Conservation (phyloP, 2,329 filamentous ascomycete species). For the Lachnellula subtilissima region DNA sequence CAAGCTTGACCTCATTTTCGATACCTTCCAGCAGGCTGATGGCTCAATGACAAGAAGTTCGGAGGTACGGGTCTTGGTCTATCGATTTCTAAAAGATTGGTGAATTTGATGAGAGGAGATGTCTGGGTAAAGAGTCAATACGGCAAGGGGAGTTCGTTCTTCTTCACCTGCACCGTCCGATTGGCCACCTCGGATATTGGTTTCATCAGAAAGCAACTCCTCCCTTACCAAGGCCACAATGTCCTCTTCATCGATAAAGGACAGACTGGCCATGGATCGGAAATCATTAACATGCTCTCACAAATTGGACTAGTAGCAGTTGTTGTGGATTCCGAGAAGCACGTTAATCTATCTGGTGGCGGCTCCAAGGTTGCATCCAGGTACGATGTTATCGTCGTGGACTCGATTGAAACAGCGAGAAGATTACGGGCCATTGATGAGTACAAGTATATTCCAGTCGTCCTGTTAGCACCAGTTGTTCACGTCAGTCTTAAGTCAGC, state of each 20-base stretch:
- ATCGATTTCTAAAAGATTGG: constrained; percentile 90
- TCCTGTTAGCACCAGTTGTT: constrained; percentile 82
- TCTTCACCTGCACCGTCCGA: constrained; percentile 90
- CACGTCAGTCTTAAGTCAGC: constrained; percentile 91
- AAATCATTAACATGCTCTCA: constrained; percentile 73
- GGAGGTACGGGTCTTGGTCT: constrained; percentile 90
- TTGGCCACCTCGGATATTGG: constrained; percentile 74
- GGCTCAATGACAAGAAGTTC: constrained; percentile 92
- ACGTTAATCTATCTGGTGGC: constrained; percentile 52
- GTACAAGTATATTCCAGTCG: constrained; percentile 96
- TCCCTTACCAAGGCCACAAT: constrained; percentile 87
- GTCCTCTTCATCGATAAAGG: constrained; percentile 94
- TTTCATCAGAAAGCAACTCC: constrained; percentile 75
- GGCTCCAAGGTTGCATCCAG: constrained; percentile 42
- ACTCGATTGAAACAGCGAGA: constrained; percentile 87
- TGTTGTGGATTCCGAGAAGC: constrained; percentile 76
- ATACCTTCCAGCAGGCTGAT: constrained; percentile 98
- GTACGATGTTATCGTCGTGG: constrained; percentile 94
- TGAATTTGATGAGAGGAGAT: constrained; percentile 93
- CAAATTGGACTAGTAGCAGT: constrained; percentile 75
- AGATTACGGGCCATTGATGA: constrained; percentile 81
- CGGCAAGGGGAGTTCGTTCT: constrained; percentile 88
- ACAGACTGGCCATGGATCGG: constrained; percentile 68
- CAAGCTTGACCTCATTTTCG: constrained; percentile 95
- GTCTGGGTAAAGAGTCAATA: constrained; percentile 94